phyloP scores from a whole-genome alignment of 495 filamentous ascomycete genomes.

The Ascobolus immersus region DNA sequence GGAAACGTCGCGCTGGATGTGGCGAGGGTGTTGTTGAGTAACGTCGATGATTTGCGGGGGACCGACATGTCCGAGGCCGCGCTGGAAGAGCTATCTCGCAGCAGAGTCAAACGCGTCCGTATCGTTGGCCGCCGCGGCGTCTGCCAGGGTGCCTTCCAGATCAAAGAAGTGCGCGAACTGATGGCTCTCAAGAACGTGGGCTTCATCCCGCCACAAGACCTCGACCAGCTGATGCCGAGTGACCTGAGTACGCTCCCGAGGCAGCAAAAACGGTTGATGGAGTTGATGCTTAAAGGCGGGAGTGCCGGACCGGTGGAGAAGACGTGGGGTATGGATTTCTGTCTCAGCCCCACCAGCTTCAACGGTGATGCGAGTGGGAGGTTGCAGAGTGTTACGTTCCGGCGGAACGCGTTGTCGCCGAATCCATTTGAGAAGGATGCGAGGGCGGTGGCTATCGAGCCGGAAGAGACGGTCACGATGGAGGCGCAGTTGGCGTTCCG shows the following conservation, averaged over 20 bases:
- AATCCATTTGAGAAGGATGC: slow-evolving; percentile 27
- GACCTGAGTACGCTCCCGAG: slow-evolving; percentile 37
- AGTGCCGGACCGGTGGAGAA: slow-evolving; percentile 25
- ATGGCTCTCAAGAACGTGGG: slow-evolving; percentile 47
- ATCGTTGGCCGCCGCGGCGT: slow-evolving; percentile 72
- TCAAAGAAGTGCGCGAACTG: slow-evolving; percentile 74
- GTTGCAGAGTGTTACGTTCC: too few relatives aligned
- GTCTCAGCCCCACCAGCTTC: slow-evolving; percentile 38
- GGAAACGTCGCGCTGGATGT: slow-evolving; percentile 93
- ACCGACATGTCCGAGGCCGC: slow-evolving; percentile 78
- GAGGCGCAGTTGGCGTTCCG: slow-evolving; percentile 52
- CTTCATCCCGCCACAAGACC: slow-evolving; percentile 48
- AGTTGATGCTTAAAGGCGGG: slow-evolving; percentile 54
- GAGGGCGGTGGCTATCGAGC: slow-evolving; percentile 25
- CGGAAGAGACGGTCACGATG: slow-evolving; percentile 20
- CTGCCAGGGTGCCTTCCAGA: slow-evolving; percentile 61
- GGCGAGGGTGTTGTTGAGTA: slow-evolving; percentile 56
- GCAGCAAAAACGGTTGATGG: slow-evolving; percentile 46
- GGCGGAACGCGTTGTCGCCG: slow-evolving; percentile 15
- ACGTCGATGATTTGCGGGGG: slow-evolving; percentile 41
- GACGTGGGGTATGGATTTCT: slow-evolving; percentile 63
- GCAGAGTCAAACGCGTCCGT: slow-evolving; percentile 50
- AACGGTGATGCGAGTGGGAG: too few relatives aligned
- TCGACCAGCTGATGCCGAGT: slow-evolving; percentile 29
- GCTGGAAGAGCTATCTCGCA: slow-evolving; percentile 43